Evolutionary conservation across 768 basidiomycete genomes (phyloP), one percentile per base, ranked within the genome.

Genomic region (Amanita rubescens): DNA sequence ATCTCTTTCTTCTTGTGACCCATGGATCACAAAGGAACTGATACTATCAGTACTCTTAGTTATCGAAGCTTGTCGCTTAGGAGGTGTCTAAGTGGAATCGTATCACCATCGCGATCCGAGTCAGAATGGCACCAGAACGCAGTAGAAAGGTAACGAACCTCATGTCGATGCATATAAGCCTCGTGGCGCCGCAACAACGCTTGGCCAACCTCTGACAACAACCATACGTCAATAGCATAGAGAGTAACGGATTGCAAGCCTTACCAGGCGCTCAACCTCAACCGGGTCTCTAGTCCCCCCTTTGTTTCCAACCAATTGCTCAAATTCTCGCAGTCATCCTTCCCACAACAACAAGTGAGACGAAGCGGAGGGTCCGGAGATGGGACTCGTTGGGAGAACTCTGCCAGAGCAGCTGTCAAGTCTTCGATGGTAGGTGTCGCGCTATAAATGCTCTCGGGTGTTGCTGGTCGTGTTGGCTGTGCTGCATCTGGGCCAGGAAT

Each of bases 191-290:
- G 83, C 47, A 96, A 67, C 44, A 96, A 69, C 3, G 94, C 93
- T 67, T 93, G 90, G 11, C 93, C 93, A 25, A 95, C 85, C 75
- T 94, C 92, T 92, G 59, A 11, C 8, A 17, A 41, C 44, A 51
- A 53, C 11, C 57, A 35, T 24, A 52, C 9, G 41, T 42, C 30
- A 30, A 11, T n/a, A 44, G 30, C 49, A 41, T 22, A 15, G 5
- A n/a, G 24, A 20, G 11, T 10, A 39, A 41, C n/a, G 2, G n/a
- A 35, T 44, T 43, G 33, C 34, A 9, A 20, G n/a, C 32, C 86
- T 62, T 62, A 94, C 93, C 91, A n/a, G 62, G 90, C 93, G 65
- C 91, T 91, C 52, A 95, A 75, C 53, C 85, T 80, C 57, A 96
- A 72, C 53, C 88, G 73, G 55, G 77, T 82, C 70, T 93, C 90